These are phyloP conservation scores for Entophlyctis luteolus DNA, from an alignment of 192 early-diverging fungal genomes.

Conservation along the genomic window DNA sequence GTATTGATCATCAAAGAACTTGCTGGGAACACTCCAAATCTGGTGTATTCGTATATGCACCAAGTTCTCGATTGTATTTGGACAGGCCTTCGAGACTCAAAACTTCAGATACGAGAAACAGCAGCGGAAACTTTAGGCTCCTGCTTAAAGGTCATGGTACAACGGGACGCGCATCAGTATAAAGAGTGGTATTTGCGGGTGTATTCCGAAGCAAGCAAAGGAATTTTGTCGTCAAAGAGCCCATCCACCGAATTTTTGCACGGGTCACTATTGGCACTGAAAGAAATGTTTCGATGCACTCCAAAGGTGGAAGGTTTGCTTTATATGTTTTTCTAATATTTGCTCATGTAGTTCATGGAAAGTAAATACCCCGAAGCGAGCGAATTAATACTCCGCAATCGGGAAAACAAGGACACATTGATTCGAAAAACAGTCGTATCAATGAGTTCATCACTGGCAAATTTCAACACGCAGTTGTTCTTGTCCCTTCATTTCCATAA, in stretches of 20 bases:
- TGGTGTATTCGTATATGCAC: conserved; percentile 68
- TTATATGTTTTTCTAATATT: background rate
- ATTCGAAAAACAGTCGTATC: conserved; percentile 69
- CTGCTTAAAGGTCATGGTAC: conserved; percentile 65
- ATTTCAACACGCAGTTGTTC: conserved; percentile 66
- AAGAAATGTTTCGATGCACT: conserved; percentile 68
- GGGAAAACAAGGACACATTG: conserved; percentile 63
- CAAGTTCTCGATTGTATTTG: conserved; percentile 72
- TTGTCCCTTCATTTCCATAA: conserved; percentile 53
- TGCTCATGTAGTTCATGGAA: conserved; percentile 64
- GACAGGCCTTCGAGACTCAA: conserved; percentile 63
- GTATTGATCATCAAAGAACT: conserved; percentile 66
- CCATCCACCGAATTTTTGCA: conserved; percentile 62
- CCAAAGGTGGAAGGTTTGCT: conserved; percentile 50
- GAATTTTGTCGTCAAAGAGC: conserved; percentile 39
- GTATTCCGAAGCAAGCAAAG: conserved; percentile 67
- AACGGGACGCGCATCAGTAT: conserved; percentile 58
- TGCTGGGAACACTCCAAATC: conserved; percentile 58
- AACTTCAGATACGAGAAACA: conserved; percentile 58
- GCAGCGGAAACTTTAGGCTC: conserved; percentile 68
- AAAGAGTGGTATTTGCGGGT: conserved; percentile 61
- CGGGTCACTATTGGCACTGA: conserved; percentile 68
- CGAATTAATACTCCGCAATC: conserved; percentile 64
- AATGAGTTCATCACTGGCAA: conserved; percentile 69
- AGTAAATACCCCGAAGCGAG: conserved; percentile 62